Base-by-base conservation (phyloP, 805 yeast genomes). In the Kuraishia hungarica region DNA sequence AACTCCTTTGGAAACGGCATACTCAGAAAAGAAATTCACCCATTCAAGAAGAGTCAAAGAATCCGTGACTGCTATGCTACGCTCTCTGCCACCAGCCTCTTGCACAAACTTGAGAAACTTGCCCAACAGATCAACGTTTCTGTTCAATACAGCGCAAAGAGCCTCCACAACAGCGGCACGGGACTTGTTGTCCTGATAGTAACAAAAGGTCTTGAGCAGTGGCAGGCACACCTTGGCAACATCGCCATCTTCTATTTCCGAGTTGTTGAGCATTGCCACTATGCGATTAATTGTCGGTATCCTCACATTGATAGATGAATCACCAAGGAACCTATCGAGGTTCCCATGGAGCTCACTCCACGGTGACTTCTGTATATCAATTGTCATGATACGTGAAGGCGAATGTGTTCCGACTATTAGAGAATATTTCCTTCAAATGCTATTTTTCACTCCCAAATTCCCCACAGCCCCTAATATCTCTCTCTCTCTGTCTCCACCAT, bases 21-120 rank as follows among this genome's bases (percentile, higher is more conserved):
- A 55, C 49, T 65, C 58, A 24, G 71, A 50, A 65, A 80, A 62
- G 51, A 65, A 64, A 53, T 76, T 73, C 51, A 74, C 67, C 91
- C 92, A 87, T 19, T 75, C 73, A 48, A 87, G 69, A 24, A 87
- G 67, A 28, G 84, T 76, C 59, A 83, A 64, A 57, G 83, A 71
- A 65, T 83, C 89, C 1, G 80, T 71, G 4, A 78, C 65, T 1
- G 93, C 87, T 56, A 78, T 72, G n/a, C 75, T 61, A 29, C 67
- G 69, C 1, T 69, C 67, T 21, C 60, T 64, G 1, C 62, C 57
- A 6, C 75, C 63, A 20, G 67, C 60, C 11, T 65, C 64, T 22
- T 66, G 55, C 49, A 83, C 71, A 60, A 72, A 80, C 39, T 70
- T 72, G 26, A 67, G 58, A 54, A 77, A 76, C 10, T 64, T 69